These are phyloP conservation scores for Parastagonospora avenae DNA, from an alignment of 2,329 filamentous ascomycete genomes.

Conservation along the genomic window DNA sequence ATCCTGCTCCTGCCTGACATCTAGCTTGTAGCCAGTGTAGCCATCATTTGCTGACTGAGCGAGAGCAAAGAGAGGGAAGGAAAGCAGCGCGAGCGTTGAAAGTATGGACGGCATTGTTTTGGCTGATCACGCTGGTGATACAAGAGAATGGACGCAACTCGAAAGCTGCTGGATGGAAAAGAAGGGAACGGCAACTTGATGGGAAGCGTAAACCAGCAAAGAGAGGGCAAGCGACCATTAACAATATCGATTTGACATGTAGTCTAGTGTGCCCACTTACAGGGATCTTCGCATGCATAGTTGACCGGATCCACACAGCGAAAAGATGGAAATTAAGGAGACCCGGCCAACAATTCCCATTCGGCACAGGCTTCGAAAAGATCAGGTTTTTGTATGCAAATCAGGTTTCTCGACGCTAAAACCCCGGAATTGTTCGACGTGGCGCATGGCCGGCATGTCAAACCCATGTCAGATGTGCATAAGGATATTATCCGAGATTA, in stretches of 20 bases:
- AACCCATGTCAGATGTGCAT: slow-evolving; percentile 26
- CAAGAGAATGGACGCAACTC: slow-evolving; percentile 30
- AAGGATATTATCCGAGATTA: slow-evolving; percentile 43
- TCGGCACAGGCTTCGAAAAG: slow-evolving; percentile 15
- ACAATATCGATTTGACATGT: slow-evolving; percentile 22
- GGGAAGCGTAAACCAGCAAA: slow-evolving; percentile 17
- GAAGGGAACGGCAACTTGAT: slow-evolving; percentile 21
- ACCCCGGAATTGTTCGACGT: slow-evolving; percentile 18
- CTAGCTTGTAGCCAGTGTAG: slow-evolving; percentile 63
- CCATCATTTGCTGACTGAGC: slow-evolving; percentile 49
- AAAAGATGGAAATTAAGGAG: slow-evolving; percentile 38
- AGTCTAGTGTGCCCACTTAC: slow-evolving; percentile 17
- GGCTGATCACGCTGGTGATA: slow-evolving; percentile 6
- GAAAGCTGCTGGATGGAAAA: slow-evolving; percentile 19
- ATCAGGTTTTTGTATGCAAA: slow-evolving; percentile 29
- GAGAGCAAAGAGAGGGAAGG: slow-evolving; percentile 42
- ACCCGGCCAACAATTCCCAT: slow-evolving; percentile 17
- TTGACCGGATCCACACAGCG: slow-evolving; percentile 12
- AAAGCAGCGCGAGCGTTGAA: slow-evolving; percentile 33
- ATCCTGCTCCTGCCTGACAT: slow-evolving; percentile 54
- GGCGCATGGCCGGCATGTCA: slow-evolving; percentile 27
- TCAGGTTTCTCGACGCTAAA: slow-evolving; percentile 20
- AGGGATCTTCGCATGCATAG: slow-evolving; percentile 31
- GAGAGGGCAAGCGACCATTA: slow-evolving; percentile 26
- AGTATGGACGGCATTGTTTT: slow-evolving; percentile 33